A percentile compares a stretch with the other conserved stretches of the same genome.
Evolutionary conservation across 306 rosid genomes (phyloP).

Genomic region (Oxytropis ochrocephala): DNA sequence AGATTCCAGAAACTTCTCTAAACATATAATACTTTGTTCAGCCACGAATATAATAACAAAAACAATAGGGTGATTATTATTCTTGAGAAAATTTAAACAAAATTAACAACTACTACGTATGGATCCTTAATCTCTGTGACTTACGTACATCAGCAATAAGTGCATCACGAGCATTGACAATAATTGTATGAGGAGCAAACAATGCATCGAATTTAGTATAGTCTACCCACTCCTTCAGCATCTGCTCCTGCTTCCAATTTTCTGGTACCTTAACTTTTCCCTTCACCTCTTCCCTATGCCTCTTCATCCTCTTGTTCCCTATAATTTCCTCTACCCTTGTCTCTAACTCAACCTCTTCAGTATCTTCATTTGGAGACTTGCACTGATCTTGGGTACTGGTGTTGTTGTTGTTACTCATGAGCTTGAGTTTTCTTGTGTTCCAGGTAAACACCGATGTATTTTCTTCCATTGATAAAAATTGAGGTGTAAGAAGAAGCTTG

Average conservation of each 20-base stretch:
- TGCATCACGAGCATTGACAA: conserved; percentile 58
- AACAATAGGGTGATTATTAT: not conserved
- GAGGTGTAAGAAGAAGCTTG: too few species aligned
- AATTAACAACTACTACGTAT: conserved; percentile 20
- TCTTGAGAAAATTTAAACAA: not conserved
- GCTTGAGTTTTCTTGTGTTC: not conserved
- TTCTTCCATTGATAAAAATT: conserved; percentile 21
- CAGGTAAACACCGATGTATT: not conserved
- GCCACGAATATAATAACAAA: not conserved
- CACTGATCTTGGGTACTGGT: not conserved
- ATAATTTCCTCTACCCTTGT: conserved; percentile 8
- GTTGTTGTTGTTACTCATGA: not conserved
- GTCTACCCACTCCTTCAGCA: conserved; percentile 54
- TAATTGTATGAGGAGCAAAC: conserved; percentile 40
- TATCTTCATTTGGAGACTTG: not conserved
- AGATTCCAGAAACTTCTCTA: not conserved
- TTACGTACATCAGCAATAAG: conserved; percentile 45
- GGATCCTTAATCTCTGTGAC: conserved; percentile 38
- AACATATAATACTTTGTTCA: not conserved
- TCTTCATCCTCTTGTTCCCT: conserved; percentile 52
- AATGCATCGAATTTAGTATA: conserved; percentile 43
- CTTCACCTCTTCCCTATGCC: conserved; percentile 51
- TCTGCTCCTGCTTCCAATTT: conserved; percentile 52
- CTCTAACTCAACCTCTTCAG: not conserved
- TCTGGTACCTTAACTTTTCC: conserved; percentile 50